Conservation (phyloP, 108 stramenopile species). For the Discostella pseudostelligera region DNA sequence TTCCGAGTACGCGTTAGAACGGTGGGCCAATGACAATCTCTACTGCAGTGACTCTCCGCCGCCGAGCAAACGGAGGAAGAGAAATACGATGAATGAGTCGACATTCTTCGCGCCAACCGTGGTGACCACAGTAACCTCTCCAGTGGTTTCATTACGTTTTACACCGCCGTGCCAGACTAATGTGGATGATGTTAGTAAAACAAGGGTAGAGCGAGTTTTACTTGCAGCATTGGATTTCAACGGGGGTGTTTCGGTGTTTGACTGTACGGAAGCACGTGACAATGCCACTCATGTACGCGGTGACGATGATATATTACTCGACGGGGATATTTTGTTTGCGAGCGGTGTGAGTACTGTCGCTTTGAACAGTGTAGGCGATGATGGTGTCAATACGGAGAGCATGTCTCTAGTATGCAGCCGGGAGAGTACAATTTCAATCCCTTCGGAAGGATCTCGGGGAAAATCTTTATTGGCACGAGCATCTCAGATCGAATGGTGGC, state of each 20-base stretch:
- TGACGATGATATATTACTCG: background rate
- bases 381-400: background rate
- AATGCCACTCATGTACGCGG: constrained; percentile 10
- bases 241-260: constrained; percentile 64
- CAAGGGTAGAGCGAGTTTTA: constrained; percentile 3
- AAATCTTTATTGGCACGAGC: constrained; percentile 4
- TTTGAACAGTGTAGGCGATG: background rate
- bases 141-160: constrained; percentile 34
- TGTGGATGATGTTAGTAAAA: too few relatives aligned
- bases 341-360: background rate
- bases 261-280: constrained; percentile 52
- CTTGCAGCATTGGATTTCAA: constrained; percentile 75
- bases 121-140: constrained; percentile 14
- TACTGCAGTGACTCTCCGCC: background rate
- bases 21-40: constrained; percentile 15
- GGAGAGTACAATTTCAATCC: constrained; percentile 17
- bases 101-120: background rate
- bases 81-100: background rate
- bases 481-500: constrained; percentile 48
- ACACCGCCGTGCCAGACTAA: constrained; percentile 13
- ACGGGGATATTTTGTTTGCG: background rate
- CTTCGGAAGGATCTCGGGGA: constrained; percentile 4
- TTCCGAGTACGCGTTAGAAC: constrained; percentile 14
- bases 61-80: background rate
- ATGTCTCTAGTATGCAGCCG: constrained; percentile 13